Percentiles rank a stretch among this genome's conserved stretches.
These are phyloP conservation scores for Laetiporus sulphureus DNA, from an alignment of 1,284 basidiomycete genomes.

Conservation along the genomic window DNA sequence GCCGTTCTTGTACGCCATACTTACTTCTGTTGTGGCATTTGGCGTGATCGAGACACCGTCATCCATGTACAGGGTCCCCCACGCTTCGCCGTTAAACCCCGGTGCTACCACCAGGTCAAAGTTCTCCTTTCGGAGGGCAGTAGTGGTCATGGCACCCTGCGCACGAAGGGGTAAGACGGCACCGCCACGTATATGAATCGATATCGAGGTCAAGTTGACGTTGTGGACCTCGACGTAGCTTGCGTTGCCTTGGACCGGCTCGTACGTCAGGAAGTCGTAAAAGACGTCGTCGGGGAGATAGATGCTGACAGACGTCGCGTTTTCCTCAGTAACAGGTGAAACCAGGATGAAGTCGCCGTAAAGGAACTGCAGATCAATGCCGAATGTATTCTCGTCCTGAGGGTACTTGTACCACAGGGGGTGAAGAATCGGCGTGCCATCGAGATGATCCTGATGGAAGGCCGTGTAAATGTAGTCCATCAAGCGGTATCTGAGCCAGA, in stretches of 20 bases:
- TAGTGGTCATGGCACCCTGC: slow-evolving; percentile 52
- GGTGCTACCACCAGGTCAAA: slow-evolving; percentile 62
- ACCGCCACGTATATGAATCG: slow-evolving; percentile 56
- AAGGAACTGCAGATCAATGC: slow-evolving; percentile 64
- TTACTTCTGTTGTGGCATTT: slow-evolving; percentile 34
- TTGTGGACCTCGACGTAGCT: slow-evolving; percentile 38
- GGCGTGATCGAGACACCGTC: slow-evolving; percentile 53
- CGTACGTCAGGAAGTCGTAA: slow-evolving; percentile 54
- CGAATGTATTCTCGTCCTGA: slow-evolving; percentile 48
- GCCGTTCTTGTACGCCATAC: slow-evolving; percentile 37
- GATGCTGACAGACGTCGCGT: slow-evolving; percentile 49
- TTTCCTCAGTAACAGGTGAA: slow-evolving; percentile 59
- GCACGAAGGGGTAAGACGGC: slow-evolving; percentile 48
- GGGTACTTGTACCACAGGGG: slow-evolving; percentile 65
- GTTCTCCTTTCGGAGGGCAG: slow-evolving; percentile 43
- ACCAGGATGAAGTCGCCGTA: slow-evolving; percentile 62
- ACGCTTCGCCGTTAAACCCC: slow-evolving; percentile 37
- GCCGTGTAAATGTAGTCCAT: slow-evolving; percentile 71
- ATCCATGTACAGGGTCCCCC: slow-evolving; percentile 52
- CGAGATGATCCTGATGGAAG: slow-evolving; percentile 50
- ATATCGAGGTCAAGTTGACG: slow-evolving; percentile 51
- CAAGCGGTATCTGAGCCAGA: slow-evolving; percentile 52
- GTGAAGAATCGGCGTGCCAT: slow-evolving; percentile 56
- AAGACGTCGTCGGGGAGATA: slow-evolving; percentile 62
- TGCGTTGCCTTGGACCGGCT: slow-evolving; percentile 40